These are phyloP conservation scores for Fagopyrum esculentum DNA, from an alignment of 148 eudicot species.

Conservation along the genomic window DNA sequence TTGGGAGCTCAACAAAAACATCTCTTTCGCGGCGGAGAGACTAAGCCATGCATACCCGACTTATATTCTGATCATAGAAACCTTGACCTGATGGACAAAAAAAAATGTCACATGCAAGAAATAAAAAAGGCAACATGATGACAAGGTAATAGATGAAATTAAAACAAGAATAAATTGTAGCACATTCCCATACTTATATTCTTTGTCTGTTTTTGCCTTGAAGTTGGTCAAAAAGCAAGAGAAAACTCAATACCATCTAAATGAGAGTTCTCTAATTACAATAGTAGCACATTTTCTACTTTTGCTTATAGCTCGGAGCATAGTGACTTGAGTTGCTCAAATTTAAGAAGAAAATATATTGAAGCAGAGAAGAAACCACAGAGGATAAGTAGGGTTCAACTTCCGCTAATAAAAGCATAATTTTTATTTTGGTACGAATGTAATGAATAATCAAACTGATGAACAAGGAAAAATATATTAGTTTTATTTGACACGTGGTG, in stretches of 20 bases:
- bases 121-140: not conserved
- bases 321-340: not conserved
- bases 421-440: not conserved
- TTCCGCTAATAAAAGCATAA: not conserved
- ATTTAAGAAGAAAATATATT: slow-evolving; percentile 1
- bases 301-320: not conserved
- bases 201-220: not conserved
- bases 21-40: slow-evolving; percentile 73
- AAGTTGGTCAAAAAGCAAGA: not conserved
- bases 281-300: not conserved
- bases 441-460: not conserved
- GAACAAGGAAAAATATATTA: not conserved
- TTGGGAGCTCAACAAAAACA: slow-evolving; percentile 89
- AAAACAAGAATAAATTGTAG: not conserved
- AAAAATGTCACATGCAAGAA: not conserved
- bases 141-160: not conserved
- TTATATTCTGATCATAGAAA: slow-evolving; percentile 81
- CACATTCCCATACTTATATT: not conserved
- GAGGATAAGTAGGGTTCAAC: not conserved
- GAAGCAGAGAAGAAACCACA: not conserved
- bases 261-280: not conserved
- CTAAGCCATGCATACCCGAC: slow-evolving; percentile 84
- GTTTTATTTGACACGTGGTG: no score
- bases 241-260: not conserved
- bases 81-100: slow-evolving; percentile 51